These are phyloP conservation scores for Nepenthes alata DNA, from an alignment of 179 eudicot species.

Conservation along the genomic window DNA sequence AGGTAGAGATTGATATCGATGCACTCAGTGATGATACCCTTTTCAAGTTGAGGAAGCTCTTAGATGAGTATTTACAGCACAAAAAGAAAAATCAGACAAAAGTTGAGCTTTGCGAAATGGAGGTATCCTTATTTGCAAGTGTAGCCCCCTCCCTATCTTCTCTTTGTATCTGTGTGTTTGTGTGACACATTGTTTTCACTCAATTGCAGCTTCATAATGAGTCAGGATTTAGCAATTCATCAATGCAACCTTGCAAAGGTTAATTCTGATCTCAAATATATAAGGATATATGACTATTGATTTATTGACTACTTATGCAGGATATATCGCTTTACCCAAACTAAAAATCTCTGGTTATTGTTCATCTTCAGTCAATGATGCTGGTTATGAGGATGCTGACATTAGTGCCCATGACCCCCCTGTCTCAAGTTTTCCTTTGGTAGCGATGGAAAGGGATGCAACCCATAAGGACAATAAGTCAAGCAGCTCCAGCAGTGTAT, in stretches of 20 bases:
- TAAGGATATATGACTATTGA: background rate
- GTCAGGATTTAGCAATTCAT: conserved; percentile 2
- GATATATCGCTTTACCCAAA: too few relatives aligned
- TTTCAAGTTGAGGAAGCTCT: conserved; percentile 4
- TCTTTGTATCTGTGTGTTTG: too few relatives aligned
- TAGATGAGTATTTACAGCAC: conserved; percentile 5
- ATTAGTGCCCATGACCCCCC: conserved; percentile 10
- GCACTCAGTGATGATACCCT: conserved; percentile 9
- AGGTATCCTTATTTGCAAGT: conserved; percentile 1
- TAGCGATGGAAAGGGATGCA: conserved; percentile 8
- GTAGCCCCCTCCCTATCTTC: too few relatives aligned
- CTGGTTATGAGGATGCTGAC: conserved; percentile 18
- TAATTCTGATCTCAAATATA: background rate
- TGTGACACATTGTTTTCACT: background rate
- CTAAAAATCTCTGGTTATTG: background rate
- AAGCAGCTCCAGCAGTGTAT: conserved; percentile 7
- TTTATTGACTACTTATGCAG: background rate
- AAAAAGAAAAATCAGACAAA: conserved; percentile 5
- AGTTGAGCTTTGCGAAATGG: conserved; percentile 1
- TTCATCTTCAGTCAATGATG: conserved; percentile 4
- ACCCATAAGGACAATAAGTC: conserved; percentile 5
- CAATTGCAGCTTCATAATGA: conserved; percentile 5
- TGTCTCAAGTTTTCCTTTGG: conserved; percentile 6
- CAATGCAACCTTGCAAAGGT: conserved; percentile 8
- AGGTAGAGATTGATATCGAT: conserved; percentile 7